Percentiles rank a stretch among this genome's conserved stretches.
Evolutionary conservation across 345 rosid genomes (phyloP).

Genomic region (Hirschfeldia incana): DNA sequence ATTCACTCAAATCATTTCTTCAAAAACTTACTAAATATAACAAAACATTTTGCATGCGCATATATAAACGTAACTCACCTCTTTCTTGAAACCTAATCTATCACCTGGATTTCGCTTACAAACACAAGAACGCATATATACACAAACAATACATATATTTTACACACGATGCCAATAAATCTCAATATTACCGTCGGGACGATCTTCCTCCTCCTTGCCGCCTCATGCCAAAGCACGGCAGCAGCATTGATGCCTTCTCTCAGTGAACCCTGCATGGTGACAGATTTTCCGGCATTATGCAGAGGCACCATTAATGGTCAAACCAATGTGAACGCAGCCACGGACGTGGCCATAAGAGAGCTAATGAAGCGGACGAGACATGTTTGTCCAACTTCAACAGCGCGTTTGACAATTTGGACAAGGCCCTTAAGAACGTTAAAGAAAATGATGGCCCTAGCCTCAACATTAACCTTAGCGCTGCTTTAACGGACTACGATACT

Average conservation of each 20-base stretch:
- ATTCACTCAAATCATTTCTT: neutral
- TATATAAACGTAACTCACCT: slow-evolving; percentile 28
- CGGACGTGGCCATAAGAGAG: slow-evolving; percentile 33
- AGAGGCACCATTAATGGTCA: slow-evolving; percentile 33
- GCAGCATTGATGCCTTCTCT: neutral
- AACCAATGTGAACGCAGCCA: slow-evolving; percentile 30
- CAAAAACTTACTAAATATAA: slow-evolving; percentile 10
- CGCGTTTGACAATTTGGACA: slow-evolving; percentile 35
- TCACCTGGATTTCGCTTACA: slow-evolving; percentile 9
- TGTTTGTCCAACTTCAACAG: slow-evolving; percentile 30
- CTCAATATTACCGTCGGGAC: neutral
- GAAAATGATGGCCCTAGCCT: slow-evolving; percentile 38
- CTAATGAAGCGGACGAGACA: slow-evolving; percentile 19
- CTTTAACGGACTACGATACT: slow-evolving; percentile 32
- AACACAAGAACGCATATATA: slow-evolving; percentile 30
- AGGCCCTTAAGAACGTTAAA: slow-evolving; percentile 30
- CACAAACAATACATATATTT: slow-evolving; percentile 1
- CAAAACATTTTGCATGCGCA: slow-evolving; percentile 13
- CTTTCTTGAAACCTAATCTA: slow-evolving; percentile 26
- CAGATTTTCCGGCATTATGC: slow-evolving; percentile 28
- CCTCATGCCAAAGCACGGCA: slow-evolving; percentile 3
- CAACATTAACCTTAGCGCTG: slow-evolving; percentile 39
- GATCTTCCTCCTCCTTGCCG: slow-evolving; percentile 15
- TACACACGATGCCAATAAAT: slow-evolving; percentile 19
- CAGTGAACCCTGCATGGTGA: slow-evolving; percentile 22